Base-by-base conservation (phyloP, 331 rosid genomes). In the Cucumis variabilis region DNA sequence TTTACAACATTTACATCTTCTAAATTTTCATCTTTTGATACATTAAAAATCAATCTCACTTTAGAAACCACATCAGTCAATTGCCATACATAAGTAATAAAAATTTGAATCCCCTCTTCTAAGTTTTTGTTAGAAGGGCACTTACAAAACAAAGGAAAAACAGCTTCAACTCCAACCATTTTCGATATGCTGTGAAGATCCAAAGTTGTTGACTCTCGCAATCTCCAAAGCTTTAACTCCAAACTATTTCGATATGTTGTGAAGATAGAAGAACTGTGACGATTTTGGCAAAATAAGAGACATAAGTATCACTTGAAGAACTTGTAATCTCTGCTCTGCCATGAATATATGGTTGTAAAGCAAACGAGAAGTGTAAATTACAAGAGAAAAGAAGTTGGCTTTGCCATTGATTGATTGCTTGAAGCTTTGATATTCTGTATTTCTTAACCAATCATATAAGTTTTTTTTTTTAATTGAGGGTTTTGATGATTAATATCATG, bases 1-100 rank as follows among this genome's bases (percentile, higher is more conserved):
- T 91, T 91, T 46, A 37, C 76, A 19, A 78, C 86, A 15, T 84
- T 81, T 86, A 93, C 92, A 85, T 89, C 93, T 4, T 70, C 12
- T 46, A 76, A 20, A 84, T 93, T 91, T 83, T 89, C 91, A 21
- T 0, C 72, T 13, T 60, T n/a, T 0, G 96, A 90, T 12, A 92
- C 91, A 87, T 90, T 92, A 87, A 94, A 94, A 92, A 33, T 93
- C 44, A 89, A 21, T 86, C 93, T 83, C 78, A 94, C 93, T 12
- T 19, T 24, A 70, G 84, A 62, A 70, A 93, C 89, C 90, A 82
- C 91, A 82, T 94, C 99, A 69, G 13, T 67, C 19, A 88, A 85
- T 85, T 92, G 91, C 98, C 99, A 96, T 76, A 94, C 87, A 77
- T 93, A 91, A 6, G 96, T 93, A 41, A 94, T 91, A 37, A 93